Evolutionary conservation across 768 basidiomycete genomes (phyloP).

Genomic region (Rubroboletus pulcherrimus): DNA sequence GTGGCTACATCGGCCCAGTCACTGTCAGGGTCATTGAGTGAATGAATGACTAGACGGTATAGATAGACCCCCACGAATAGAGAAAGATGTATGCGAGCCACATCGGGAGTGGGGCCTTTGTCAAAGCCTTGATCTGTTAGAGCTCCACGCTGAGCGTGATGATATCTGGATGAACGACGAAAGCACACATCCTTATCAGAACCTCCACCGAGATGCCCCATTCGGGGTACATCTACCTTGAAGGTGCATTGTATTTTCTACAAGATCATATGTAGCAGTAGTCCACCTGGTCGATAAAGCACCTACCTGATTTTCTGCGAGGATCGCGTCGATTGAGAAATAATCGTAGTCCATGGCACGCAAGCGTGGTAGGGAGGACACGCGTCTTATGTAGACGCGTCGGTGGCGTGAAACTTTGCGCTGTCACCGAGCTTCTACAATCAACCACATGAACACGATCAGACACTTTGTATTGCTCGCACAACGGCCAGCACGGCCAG

Average conservation of each 20-base stretch:
- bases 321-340: constrained; percentile 86
- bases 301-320: constrained; percentile 83
- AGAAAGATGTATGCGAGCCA: constrained; percentile 90
- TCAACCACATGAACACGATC: constrained; percentile 22
- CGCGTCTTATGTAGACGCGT: constrained; percentile 13
- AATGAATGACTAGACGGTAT: not conserved
- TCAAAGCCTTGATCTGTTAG: constrained; percentile 66
- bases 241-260: constrained; percentile 95
- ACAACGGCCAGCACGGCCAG: constrained; percentile 16
- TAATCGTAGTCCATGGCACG: constrained; percentile 82
- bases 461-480: constrained; percentile 13
- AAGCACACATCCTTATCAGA: constrained; percentile 72
- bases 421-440: not conserved
- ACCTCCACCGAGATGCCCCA: constrained; percentile 89
- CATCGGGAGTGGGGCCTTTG: constrained; percentile 80
- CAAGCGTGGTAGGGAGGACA: not conserved
- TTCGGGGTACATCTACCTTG: constrained; percentile 75
- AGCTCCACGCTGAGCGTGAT: constrained; percentile 7
- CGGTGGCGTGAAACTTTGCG: constrained; percentile 14
- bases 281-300: not conserved
- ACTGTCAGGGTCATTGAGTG: constrained; percentile 35
- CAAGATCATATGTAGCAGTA: not conserved
- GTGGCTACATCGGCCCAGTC: constrained; percentile 90
- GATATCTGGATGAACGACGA: not conserved
- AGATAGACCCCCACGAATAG: constrained; percentile 52